phyloP scores from a whole-genome alignment of 148 eudicot genomes.

The Dianthus caryophyllus region DNA sequence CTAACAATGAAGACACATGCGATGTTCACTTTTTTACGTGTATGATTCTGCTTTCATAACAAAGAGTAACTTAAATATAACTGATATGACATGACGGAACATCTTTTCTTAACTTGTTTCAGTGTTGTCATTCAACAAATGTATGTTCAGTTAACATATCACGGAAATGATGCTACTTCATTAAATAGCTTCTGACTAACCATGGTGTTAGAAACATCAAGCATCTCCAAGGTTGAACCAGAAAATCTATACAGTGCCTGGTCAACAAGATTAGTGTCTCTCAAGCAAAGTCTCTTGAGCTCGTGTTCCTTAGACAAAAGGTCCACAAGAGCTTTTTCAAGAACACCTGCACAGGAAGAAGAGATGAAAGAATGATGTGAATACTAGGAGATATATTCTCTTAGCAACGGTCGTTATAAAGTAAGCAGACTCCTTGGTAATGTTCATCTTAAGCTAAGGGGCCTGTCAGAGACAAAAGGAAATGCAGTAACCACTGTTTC shows the following conservation, averaged over 20 bases:
- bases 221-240: conserved; percentile 71
- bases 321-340: conserved; percentile 41
- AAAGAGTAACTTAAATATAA: background rate
- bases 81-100: background rate
- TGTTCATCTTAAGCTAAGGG: background rate
- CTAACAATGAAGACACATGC: background rate
- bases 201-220: conserved; percentile 77
- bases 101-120: background rate
- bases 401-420: background rate
- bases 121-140: background rate
- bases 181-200: conserved; percentile 34
- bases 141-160: background rate
- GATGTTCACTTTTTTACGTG: background rate
- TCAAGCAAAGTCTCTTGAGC: conserved; percentile 71
- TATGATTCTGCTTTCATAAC: background rate
- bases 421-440: too few relatives aligned
- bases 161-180: background rate
- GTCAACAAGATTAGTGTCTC: conserved; percentile 53
- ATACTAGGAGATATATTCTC: background rate
- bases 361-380: background rate
- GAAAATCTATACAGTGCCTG: conserved; percentile 40
- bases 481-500: background rate
- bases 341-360: conserved; percentile 41
- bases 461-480: background rate
- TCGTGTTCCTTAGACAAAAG: conserved; percentile 51